Base-by-base conservation (phyloP, 257 asterid species). In the Solanum microdontum region DNA sequence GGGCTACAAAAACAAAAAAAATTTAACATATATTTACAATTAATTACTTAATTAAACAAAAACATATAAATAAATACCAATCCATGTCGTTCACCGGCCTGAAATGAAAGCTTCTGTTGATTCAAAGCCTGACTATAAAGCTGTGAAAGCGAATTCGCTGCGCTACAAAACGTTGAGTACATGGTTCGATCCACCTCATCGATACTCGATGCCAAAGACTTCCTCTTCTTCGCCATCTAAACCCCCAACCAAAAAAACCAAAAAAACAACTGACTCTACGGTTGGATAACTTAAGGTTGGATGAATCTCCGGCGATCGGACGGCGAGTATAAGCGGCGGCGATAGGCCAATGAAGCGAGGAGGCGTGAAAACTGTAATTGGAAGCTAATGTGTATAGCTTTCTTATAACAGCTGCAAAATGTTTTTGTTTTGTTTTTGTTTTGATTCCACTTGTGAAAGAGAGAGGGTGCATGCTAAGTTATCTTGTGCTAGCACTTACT, bases 161-260 rank as follows among this genome's bases (percentile, higher is more conserved):
- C 83, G 24, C 83, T 87, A 37, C 89, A 82, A 87, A 87, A 87
- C 21, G 89, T 80, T 1, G 89, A 40, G 45, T 87, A 80, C 89
- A 87, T 87, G 32, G 83, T 87, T 48, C 87, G 87, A 87, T 87
- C 89, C 70, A 87, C 89, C 87, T 87, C 89, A 39, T 87, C 89
- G 3, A 87, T 69, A 30, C 87, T 87, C 58, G 89, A 24, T n/a
- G 89, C 86, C 58, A 87, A 36, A 8, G 89, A 87, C 43, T 87
- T 87, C 34, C 89, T 23, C 73, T 82, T 87, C 89, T 87, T 87
- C 83, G 37, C 83, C 89, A 87, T 87, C 87, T 32, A 33, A 45
- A 10, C 83, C 43, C 43, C 79, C 39, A 72, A 19, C 14, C 70
- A 11, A n/a, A 64, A 62, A 58, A 1, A 8, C 0, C 23, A 40